These are phyloP conservation scores for Clarireedia monteithiana DNA, from an alignment of 2,329 filamentous ascomycete genomes.

Conservation along the genomic window DNA sequence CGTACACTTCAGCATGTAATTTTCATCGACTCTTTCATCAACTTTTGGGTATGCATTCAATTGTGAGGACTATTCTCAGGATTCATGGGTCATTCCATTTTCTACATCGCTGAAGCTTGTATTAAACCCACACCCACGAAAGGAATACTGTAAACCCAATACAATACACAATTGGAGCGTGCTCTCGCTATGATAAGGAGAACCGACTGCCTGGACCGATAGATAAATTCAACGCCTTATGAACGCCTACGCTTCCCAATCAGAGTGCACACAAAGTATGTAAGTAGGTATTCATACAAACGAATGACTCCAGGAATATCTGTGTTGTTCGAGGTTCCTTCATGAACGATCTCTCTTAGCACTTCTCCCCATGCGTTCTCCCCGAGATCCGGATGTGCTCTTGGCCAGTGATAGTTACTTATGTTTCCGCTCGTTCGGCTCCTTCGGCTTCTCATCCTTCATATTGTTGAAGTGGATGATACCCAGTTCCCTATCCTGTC, in stretches of 20 bases:
- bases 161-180: too few relatives aligned
- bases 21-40: too few relatives aligned
- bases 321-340: background rate
- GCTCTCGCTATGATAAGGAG: too few relatives aligned
- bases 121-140: too few relatives aligned
- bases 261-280: background rate
- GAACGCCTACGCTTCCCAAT: background rate
- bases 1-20: too few relatives aligned
- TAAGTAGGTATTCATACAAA: background rate
- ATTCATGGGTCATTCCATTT: too few relatives aligned
- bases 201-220: background rate
- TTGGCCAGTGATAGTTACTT: background rate
- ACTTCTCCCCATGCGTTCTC: background rate
- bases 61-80: too few relatives aligned
- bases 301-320: background rate
- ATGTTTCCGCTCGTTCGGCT: constrained; percentile 27
- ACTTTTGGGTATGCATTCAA: too few relatives aligned
- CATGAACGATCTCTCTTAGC: background rate
- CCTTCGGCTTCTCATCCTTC: constrained; percentile 42
- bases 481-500: constrained; percentile 45
- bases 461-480: constrained; percentile 53
- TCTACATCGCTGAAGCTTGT: too few relatives aligned
- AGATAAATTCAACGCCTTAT: background rate
- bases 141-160: too few relatives aligned
- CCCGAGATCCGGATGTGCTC: background rate